Conservation (phyloP, 2,329 filamentous ascomycete species). For the Chalaropsis ovoidea region DNA sequence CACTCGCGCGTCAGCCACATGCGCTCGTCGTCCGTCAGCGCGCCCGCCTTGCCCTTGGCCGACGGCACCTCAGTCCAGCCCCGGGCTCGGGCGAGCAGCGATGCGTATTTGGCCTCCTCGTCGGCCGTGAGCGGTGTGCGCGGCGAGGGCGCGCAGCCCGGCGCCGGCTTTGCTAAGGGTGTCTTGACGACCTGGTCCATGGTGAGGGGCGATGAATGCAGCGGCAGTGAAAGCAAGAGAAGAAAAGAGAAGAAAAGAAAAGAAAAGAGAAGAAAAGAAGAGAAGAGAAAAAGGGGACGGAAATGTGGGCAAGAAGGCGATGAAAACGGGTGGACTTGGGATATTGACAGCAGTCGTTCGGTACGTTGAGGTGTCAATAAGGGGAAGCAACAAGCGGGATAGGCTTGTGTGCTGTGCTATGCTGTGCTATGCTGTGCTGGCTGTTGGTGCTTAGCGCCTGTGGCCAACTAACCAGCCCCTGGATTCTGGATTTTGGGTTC, state of each 20-base stretch:
- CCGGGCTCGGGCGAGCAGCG: conserved; percentile 59
- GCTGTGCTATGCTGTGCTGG: background rate
- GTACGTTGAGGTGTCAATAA: background rate
- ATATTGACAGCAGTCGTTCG: background rate
- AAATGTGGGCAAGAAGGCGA: background rate
- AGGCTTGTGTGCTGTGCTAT: background rate
- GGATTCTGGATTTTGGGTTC: background rate
- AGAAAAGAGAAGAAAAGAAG: background rate
- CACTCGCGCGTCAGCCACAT: conserved; percentile 91
- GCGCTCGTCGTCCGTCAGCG: conserved; percentile 67
- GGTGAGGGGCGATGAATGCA: background rate
- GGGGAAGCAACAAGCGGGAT: background rate
- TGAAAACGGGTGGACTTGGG: background rate
- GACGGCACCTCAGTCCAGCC: conserved; percentile 40
- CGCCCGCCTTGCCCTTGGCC: conserved; percentile 46
- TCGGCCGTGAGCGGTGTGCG: conserved; percentile 58
- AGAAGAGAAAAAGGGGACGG: background rate
- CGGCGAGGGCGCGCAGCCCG: conserved; percentile 47
- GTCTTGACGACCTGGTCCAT: conserved; percentile 36
- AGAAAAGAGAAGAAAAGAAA: background rate
- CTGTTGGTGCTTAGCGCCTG: background rate
- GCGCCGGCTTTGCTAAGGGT: conserved; percentile 49
- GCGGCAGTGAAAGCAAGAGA: background rate
- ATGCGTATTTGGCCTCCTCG: conserved; percentile 71
- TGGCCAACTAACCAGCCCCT: conserved; percentile 6